Percentiles rank a stretch among this genome's conserved stretches.
Conservation (phyloP, 495 filamentous ascomycete species). For the Penicillium flavigenum region DNA sequence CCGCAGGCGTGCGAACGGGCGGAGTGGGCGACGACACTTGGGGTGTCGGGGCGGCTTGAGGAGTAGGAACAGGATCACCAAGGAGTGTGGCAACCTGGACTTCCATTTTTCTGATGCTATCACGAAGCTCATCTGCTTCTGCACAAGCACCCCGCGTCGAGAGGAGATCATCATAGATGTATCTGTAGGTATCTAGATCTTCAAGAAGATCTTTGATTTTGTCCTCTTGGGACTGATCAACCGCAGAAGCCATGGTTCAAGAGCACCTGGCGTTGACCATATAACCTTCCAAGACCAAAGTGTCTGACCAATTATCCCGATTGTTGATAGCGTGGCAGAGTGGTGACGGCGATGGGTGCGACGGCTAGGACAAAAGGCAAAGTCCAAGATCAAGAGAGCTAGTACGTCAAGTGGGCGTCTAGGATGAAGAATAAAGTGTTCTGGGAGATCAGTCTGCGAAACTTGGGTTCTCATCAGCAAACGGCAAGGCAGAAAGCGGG, state of each 20-base stretch:
- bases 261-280: neutral
- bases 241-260: slow-evolving; percentile 14
- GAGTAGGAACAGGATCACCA: slow-evolving; percentile 6
- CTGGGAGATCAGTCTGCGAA: slow-evolving; percentile 4
- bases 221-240: slow-evolving; percentile 13
- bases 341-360: neutral
- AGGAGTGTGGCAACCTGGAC: slow-evolving; percentile 16
- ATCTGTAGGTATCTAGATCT: slow-evolving; percentile 36
- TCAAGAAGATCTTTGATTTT: slow-evolving; percentile 30
- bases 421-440: neutral
- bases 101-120: slow-evolving; percentile 13
- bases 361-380: neutral
- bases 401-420: neutral
- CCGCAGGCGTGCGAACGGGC: neutral
- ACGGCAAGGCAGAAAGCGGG: slow-evolving; percentile 6
- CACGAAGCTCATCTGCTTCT: slow-evolving; percentile 10
- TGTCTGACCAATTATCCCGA: neutral
- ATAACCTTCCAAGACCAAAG: neutral
- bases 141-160: slow-evolving; percentile 20
- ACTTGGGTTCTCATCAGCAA: slow-evolving; percentile 5
- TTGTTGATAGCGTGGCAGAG: neutral
- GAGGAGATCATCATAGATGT: slow-evolving; percentile 35
- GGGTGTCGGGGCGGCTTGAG: neutral
- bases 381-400: neutral
- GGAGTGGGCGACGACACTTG: neutral